Conservation (phyloP, 345 rosid species). For the Melaleuca alternifolia region DNA sequence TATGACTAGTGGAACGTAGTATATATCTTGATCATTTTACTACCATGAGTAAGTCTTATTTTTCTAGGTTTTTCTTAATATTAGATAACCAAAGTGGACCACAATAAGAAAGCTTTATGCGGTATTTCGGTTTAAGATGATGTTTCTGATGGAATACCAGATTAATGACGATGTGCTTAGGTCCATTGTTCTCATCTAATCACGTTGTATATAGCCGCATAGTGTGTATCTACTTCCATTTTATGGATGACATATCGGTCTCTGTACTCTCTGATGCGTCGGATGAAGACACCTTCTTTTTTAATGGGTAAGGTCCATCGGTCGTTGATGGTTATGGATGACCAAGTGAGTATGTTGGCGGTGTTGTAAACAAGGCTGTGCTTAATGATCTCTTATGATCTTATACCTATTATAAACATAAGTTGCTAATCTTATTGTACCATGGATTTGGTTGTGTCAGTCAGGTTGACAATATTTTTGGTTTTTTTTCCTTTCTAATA, state of each 20-base stretch:
- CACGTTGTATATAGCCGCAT: neutral
- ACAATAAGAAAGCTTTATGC: neutral
- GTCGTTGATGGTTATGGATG: no score
- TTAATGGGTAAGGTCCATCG: neutral
- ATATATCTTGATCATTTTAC: neutral
- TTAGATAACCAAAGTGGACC: neutral
- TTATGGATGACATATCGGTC: neutral
- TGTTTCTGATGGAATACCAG: neutral
- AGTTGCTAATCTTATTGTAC: neutral
- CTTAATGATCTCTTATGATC: neutral
- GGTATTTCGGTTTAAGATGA: neutral
- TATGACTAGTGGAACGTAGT: neutral
- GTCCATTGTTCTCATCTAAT: neutral
- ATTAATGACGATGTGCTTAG: neutral
- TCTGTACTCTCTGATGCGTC: neutral
- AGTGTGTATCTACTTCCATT: neutral
- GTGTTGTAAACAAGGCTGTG: neutral
- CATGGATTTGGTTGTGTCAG: neutral
- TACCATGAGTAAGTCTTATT: neutral
- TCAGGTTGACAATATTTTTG: neutral
- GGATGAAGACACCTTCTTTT: neutral
- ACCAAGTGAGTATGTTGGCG: neutral
- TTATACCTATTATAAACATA: neutral
- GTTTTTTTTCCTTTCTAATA: neutral
- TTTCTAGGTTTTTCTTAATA: neutral